A percentile compares a stretch with the other conserved stretches of the same genome.
phyloP scores from a whole-genome alignment of 371 early-diverging fungal species.

The Saksenaea oblongispora region DNA sequence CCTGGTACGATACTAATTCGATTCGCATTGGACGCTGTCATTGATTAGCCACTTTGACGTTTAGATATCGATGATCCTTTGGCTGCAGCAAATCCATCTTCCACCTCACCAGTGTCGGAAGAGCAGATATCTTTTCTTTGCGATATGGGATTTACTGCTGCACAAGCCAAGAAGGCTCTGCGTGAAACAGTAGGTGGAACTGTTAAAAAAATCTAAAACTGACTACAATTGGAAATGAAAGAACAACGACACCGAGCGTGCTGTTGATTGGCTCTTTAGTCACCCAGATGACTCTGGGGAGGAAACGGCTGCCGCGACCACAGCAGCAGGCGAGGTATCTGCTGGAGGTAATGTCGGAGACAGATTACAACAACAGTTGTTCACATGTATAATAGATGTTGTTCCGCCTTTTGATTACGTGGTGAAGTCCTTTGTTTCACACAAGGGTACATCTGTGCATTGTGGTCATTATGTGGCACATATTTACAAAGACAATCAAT shows the following conservation, averaged over 20 bases:
- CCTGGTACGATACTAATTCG: conserved; percentile 47
- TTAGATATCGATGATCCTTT: conserved; percentile 51
- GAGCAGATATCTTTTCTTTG: conserved; percentile 62
- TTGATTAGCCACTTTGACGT: background rate
- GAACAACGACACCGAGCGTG: conserved; percentile 84
- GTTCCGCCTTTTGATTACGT: conserved; percentile 64
- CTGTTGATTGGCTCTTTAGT: conserved; percentile 94
- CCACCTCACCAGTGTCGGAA: conserved; percentile 21
- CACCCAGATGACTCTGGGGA: conserved; percentile 75
- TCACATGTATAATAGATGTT: conserved; percentile 33
- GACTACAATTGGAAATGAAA: conserved; percentile 21
- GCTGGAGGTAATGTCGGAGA: conserved; percentile 19
- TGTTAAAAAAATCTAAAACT: background rate
- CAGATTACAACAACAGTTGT: background rate
- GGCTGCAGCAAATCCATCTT: conserved; percentile 10
- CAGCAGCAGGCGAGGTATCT: background rate
- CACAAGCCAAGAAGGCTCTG: conserved; percentile 84
- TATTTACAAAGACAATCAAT: conserved; percentile 68
- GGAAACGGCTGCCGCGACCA: conserved; percentile 11
- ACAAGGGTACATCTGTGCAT: conserved; percentile 96
- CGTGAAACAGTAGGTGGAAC: conserved; percentile 67
- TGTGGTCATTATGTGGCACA: conserved; percentile 97
- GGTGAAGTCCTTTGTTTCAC: conserved; percentile 87
- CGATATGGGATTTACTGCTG: conserved; percentile 90
- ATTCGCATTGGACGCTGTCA: background rate